Base-by-base conservation (phyloP, 164 flowering plant genomes). In the grape (Vitis vinifera) region DNA sequence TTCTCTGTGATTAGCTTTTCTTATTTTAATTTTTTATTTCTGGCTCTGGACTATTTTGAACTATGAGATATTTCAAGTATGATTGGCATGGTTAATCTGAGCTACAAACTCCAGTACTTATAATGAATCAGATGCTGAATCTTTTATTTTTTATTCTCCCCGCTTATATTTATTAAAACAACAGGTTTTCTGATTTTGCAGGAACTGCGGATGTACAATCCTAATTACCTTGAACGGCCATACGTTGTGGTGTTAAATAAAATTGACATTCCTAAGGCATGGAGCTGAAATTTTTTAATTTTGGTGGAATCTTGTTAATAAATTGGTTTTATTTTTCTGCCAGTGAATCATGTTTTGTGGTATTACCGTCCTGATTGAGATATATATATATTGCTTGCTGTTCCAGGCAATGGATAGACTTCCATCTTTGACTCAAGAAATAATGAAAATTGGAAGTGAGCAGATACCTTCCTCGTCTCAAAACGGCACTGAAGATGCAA, bases 201-300 rank as follows among this genome's bases (percentile, higher is more conserved):
- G 98, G 99, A 95, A 80, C 64, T 95, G 84, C 85, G 97, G 63
- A 93, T 95, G 97, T 95, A 95, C 82, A 95, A 95, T 72, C 99
- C 99, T 52, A 86, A 88, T 57, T 95, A 95, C 80, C 91, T 95
- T 62, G 89, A 88, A 77, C 78, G 99, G 55, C 97, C 99, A 55
- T 87, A 85, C 67, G 50, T 95, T 70, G 99, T 95, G 71, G 94
- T 93, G 67, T 80, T 95, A 66, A 95, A 95, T 75, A 95, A 95
- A 80, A 91, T 93, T 70, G 99, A 95, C 79, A 87, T 89, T 66
- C 94, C 92, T 55, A 82, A 87, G 97, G 99, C 93, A 76, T 19
- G 73, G 73, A 3, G n/a, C 23, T 53, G 8, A 4, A 14, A 51
- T 51, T 19, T 67, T 67, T 19, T 52, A 11, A n/a, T 9, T n/a